Conservation (phyloP, 371 early-diverging fungal species). For the Syncephalastrum sp. region DNA sequence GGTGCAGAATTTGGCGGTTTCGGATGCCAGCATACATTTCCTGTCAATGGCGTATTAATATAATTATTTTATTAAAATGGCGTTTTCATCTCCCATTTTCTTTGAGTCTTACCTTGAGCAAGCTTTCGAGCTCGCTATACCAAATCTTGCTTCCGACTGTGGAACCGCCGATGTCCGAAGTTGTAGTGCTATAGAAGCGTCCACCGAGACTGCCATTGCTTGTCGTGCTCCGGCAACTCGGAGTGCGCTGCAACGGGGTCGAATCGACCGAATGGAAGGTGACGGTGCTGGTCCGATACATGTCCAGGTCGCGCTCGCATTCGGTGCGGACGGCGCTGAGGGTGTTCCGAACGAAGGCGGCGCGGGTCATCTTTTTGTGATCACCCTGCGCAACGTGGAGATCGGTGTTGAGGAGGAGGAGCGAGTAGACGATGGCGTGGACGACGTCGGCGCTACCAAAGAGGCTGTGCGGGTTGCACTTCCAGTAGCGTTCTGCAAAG, state of each 20-base stretch:
- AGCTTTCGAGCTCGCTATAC: constrained; percentile 34
- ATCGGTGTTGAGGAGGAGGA: constrained; percentile 91
- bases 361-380: constrained; percentile 59
- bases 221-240: constrained; percentile 12
- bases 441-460: constrained; percentile 71
- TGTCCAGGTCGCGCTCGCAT: constrained; percentile 16
- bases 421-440: constrained; percentile 83
- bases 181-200: constrained; percentile 7
- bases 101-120: constrained; percentile 27
- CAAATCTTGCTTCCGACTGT: constrained; percentile 23
- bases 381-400: constrained; percentile 81
- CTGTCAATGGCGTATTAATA: constrained; percentile 15
- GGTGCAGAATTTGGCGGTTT: constrained; percentile 61
- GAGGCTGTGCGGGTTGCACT: constrained; percentile 68
- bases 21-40: constrained; percentile 68
- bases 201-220: constrained; percentile 11
- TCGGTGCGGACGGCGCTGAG: constrained; percentile 52
- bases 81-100: background rate
- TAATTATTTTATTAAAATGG: background rate
- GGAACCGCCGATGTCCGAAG: constrained; percentile 5
- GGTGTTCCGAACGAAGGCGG: constrained; percentile 64
- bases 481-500: constrained; percentile 80
- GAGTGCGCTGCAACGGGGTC: constrained; percentile 13
- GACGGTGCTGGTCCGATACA: constrained; percentile 15
- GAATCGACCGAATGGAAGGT: constrained; percentile 16